Evolutionary conservation across 371 early-diverging fungal genomes (phyloP), one percentile per base, ranked within the genome.

Genomic region (Nosema bombycis): DNA sequence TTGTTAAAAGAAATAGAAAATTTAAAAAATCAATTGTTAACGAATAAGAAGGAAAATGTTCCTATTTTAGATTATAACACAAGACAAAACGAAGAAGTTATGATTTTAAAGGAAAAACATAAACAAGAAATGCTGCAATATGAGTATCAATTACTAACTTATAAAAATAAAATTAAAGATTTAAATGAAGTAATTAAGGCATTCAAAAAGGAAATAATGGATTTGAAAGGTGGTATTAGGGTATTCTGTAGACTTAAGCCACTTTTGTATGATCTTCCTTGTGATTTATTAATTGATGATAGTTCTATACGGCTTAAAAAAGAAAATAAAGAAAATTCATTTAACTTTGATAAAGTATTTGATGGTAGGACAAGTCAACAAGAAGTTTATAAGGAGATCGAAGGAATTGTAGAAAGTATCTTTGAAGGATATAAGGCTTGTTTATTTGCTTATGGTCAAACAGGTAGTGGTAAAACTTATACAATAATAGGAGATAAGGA

Each of bases 381-480:
- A 24, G 88, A 89, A 32, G 91, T 96, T 15, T 98, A 92, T 90
- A 90, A 90, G 38, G 96, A 98, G 80, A 90, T 98, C 12, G 90
- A 92, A 30, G 93, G 92, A 83, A 86, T 96, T 23, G 91, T 97
- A 1, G 94, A 94, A 83, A 92, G 93, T 0, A 94, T 94, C 0
- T 80, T 95, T 57, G 96, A 96, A 83, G 98, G 98, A 1, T 97
- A 93, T 83, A 93, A 93, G 61, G 94, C 95, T 1, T 95, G 96
- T 84, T 93, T 98, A 61, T 96, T 97, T 88, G 97, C 97, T 10
- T 98, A 98, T 85, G 99, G 99, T 0, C 96, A 96, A 87, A 98
- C 99, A 1, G 97, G 97, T 0, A 91, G 92, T 81, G 99, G 99
- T 60, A 99, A 98, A 82, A 89, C 90, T 15, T 89, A 89, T 78